A percentile compares a stretch with the other conserved stretches of the same genome.
These are phyloP conservation scores for Fusarium mundagurra DNA, from an alignment of 2,329 filamentous ascomycete species.

Conservation along the genomic window DNA sequence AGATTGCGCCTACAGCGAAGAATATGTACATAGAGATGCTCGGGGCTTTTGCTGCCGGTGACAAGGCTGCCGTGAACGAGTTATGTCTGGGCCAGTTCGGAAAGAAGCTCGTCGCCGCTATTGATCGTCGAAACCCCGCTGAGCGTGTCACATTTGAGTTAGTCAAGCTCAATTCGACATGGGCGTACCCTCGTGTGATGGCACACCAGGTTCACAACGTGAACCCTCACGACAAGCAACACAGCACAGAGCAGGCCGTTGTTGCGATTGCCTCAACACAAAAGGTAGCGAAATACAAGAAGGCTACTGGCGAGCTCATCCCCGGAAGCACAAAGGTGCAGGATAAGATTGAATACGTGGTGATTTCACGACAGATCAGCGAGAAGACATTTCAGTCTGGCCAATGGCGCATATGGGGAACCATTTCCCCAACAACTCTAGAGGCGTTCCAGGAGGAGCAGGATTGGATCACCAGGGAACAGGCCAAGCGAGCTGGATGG, in stretches of 20 bases:
- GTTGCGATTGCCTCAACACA: constrained; percentile 69
- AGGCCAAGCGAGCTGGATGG: constrained; percentile 48
- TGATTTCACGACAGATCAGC: constrained; percentile 62
- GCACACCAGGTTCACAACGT: constrained; percentile 64
- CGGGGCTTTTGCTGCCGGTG: constrained; percentile 67
- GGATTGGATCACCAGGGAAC: constrained; percentile 47
- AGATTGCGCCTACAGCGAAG: constrained; percentile 63
- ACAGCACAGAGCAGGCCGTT: constrained; percentile 62
- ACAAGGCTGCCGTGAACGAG: constrained; percentile 59
- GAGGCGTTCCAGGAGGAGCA: constrained; percentile 52
- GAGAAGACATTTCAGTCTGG: constrained; percentile 57
- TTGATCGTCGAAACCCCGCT: constrained; percentile 60
- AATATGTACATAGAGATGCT: constrained; percentile 70
- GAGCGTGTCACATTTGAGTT: constrained; percentile 65
- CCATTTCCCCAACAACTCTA: constrained; percentile 62
- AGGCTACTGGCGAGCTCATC: constrained; percentile 51
- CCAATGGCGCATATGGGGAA: constrained; percentile 74
- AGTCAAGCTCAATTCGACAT: constrained; percentile 56
- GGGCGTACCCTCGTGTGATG: constrained; percentile 60
- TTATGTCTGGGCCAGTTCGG: constrained; percentile 66
- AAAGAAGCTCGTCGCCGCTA: constrained; percentile 60
- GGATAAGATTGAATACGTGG: constrained; percentile 71
- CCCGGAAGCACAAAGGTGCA: constrained; percentile 60
- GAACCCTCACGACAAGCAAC: constrained; percentile 53
- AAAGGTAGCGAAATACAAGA: constrained; percentile 56